Conservation (phyloP, 2,329 filamentous ascomycete genomes). For the Bipolaris oryzae region DNA sequence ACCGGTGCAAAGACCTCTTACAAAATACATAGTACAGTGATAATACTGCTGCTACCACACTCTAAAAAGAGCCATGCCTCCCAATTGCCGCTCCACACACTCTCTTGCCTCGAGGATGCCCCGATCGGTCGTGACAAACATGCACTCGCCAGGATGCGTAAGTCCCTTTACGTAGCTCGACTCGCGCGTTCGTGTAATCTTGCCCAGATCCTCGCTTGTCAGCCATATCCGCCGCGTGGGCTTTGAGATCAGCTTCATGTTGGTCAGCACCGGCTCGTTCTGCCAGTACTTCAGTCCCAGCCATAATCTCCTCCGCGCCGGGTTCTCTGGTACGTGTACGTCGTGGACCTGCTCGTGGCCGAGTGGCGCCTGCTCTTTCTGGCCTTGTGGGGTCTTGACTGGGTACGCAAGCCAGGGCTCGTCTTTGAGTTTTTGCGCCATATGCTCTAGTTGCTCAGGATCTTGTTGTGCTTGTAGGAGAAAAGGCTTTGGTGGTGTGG, state of each 20-base stretch:
- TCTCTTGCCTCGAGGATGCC: conserved; percentile 84
- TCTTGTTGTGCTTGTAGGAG: conserved; percentile 39
- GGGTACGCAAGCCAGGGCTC: conserved; percentile 52
- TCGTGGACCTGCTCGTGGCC: conserved; percentile 30
- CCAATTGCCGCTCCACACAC: conserved; percentile 78
- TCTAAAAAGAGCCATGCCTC: conserved; percentile 79
- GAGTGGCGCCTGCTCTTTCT: conserved; percentile 17
- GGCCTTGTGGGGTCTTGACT: conserved; percentile 4
- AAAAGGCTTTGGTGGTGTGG: conserved; percentile 55
- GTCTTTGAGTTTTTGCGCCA: conserved; percentile 41
- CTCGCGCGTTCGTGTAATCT: conserved; percentile 71
- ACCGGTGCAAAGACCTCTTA: conserved; percentile 12
- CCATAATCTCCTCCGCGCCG: conserved; percentile 79
- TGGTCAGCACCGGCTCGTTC: conserved; percentile 75
- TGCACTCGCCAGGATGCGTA: conserved; percentile 75
- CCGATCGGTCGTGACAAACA: conserved; percentile 78
- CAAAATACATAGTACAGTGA: conserved; percentile 4
- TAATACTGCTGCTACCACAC: conserved; percentile 50
- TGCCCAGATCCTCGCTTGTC: conserved; percentile 65
- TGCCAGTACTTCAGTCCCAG: conserved; percentile 90
- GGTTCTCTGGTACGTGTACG: conserved; percentile 59
- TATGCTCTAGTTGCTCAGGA: conserved; percentile 35
- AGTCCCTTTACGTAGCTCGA: conserved; percentile 73
- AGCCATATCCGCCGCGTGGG: conserved; percentile 75
- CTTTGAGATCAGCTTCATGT: conserved; percentile 71